Percentiles rank a stretch among this genome's conserved stretches.
Evolutionary conservation across 345 rosid genomes (phyloP).

Genomic region (Aethionema arabicum): DNA sequence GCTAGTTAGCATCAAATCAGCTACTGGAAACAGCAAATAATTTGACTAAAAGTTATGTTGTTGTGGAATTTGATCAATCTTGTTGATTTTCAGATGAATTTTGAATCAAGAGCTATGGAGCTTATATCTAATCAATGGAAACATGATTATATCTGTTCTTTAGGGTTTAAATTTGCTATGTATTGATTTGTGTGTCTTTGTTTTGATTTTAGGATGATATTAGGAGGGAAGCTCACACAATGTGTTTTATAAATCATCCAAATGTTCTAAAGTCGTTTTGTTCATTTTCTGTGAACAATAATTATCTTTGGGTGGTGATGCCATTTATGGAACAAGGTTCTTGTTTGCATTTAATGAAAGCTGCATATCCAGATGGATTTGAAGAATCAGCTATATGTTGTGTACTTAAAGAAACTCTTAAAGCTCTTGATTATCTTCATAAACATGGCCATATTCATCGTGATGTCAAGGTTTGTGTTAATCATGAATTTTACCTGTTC

Average conservation of each 20-base stretch:
- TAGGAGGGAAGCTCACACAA: constrained; percentile 92
- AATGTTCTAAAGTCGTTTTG: constrained; percentile 83
- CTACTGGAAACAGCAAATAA: no score
- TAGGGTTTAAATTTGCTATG: constrained; percentile 5
- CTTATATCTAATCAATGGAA: not conserved
- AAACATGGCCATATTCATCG: constrained; percentile 96
- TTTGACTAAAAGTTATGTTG: not conserved
- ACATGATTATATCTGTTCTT: not conserved
- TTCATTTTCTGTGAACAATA: constrained; percentile 88
- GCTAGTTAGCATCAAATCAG: not conserved
- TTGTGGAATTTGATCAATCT: no score
- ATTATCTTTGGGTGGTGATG: constrained; percentile 94
- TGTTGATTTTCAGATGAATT: no score
- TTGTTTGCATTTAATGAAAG: constrained; percentile 95
- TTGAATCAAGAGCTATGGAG: not conserved
- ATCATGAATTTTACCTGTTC: constrained; percentile 11
- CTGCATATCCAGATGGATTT: constrained; percentile 85
- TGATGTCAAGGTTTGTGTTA: constrained; percentile 83
- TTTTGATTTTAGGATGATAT: constrained; percentile 67
- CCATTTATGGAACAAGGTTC: constrained; percentile 99
- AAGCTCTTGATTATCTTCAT: constrained; percentile 96
- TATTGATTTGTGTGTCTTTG: not conserved
- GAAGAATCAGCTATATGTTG: constrained; percentile 93
- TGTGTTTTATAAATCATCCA: constrained; percentile 97
- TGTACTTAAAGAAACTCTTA: constrained; percentile 91